phyloP scores from a whole-genome alignment of 225 moss, liverwort and hornwort genomes.

The Ulota crispa region DNA sequence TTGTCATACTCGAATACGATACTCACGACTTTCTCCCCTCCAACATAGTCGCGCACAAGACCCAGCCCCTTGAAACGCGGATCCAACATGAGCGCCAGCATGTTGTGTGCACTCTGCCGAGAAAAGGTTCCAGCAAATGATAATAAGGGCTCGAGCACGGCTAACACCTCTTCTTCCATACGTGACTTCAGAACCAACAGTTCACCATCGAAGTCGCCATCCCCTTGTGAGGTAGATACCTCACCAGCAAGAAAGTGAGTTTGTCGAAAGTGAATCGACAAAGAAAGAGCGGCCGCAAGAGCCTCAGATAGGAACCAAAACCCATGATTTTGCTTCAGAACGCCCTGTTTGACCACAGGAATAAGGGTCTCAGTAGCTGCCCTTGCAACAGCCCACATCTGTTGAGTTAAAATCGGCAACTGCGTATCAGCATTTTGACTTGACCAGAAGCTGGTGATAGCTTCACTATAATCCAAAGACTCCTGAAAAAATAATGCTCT shows the following conservation, averaged over 20 bases:
- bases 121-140: conserved; percentile 43
- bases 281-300: conserved; percentile 49
- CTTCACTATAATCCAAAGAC: conserved; percentile 44
- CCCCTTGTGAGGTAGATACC: conserved; percentile 24
- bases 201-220: conserved; percentile 41
- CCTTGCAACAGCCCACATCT: conserved; percentile 50
- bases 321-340: conserved; percentile 48
- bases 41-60: conserved; percentile 49
- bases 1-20: conserved; percentile 55
- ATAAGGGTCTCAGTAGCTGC: conserved; percentile 44
- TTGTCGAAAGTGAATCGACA: conserved; percentile 45
- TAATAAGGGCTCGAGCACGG: conserved; percentile 40
- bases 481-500: conserved; percentile 46
- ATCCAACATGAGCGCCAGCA: conserved; percentile 61
- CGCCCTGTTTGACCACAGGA: conserved; percentile 45
- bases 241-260: conserved; percentile 33
- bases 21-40: conserved; percentile 41
- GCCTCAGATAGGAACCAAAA: conserved; percentile 57
- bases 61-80: conserved; percentile 57
- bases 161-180: conserved; percentile 47
- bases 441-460: conserved; percentile 39
- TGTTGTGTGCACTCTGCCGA: conserved; percentile 47
- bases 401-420: conserved; percentile 31
- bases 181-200: conserved; percentile 43
- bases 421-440: conserved; percentile 30